Base-by-base conservation (phyloP, 306 rosid genomes). In the Hippophae rhamnoides region DNA sequence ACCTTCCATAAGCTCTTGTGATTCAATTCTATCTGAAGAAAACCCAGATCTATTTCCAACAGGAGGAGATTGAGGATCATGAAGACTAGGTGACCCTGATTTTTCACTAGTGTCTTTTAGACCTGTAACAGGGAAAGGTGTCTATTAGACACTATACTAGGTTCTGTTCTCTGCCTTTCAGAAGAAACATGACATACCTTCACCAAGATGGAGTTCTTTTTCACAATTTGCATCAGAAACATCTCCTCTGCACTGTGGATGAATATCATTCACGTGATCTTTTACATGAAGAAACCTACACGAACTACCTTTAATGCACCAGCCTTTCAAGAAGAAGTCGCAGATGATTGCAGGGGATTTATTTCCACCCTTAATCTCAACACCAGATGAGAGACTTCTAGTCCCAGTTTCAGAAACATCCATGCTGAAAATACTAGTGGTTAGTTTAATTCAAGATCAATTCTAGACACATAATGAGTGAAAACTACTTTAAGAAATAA, bases 281-380 rank as follows among this genome's bases (percentile, higher is more conserved):
- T 84, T 83, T 65, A 77, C 55, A 70, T 88, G 99, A 70, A 83
- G 83, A 77, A 92, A 92, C 74, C 79, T 81, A 80, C 99, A 92
- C 13, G 92, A 81, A 77, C 72, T 72, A 64, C 96, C 96, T 75
- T 76, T 80, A 65, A 88, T 84, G 71, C 99, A 92, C 99, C 99
- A 92, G 14, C 99, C 99, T 69, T 92, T 80, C 38, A 95, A 85
- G 60, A 72, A 88, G 74, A 88, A 88, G 52, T 71, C 87, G 47
- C 99, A 92, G 54, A 75, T 31, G 54, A 82, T 72, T 31, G 76
- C 76, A 7, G 76, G 80, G 14, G 72, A 77, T 62, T 87, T 80
- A 70, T 78, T 77, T 76, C 64, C 75, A 43, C 71, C 83, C 54
- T 67, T 78, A 65, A 60, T 75, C 60, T 74, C 86, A 54, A 78